A percentile compares a stretch with the other conserved stretches of the same genome.
phyloP scores from a whole-genome alignment of 306 rosid genomes.

The Amphicarpaea edgeworthii region DNA sequence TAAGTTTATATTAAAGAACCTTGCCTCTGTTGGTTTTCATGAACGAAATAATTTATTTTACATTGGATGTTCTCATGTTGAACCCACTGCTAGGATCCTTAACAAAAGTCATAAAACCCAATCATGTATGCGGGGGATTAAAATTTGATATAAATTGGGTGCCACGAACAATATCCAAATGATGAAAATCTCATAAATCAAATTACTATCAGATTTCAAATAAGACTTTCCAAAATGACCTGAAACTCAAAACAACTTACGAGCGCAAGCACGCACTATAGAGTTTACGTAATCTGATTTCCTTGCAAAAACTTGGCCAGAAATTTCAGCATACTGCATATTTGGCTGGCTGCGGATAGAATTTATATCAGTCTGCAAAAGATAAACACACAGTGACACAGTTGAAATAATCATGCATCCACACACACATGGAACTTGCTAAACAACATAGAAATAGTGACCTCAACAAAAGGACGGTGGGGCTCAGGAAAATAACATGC shows the following conservation, averaged over 20 bases:
- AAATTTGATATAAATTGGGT: constrained; percentile 1
- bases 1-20: constrained; percentile 30
- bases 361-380: constrained; percentile 90
- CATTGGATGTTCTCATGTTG: constrained; percentile 38
- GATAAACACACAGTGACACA: constrained; percentile 22
- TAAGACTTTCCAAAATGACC: constrained; percentile 41
- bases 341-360: constrained; percentile 84
- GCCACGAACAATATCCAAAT: constrained; percentile 6
- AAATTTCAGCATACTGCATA: constrained; percentile 69
- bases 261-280: constrained; percentile 96
- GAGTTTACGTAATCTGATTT: constrained; percentile 83
- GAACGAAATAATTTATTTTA: constrained; percentile 30
- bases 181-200: constrained; percentile 25
- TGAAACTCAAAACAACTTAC: constrained; percentile 64
- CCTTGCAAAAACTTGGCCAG: constrained; percentile 83
- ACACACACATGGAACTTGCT: constrained; percentile 19
- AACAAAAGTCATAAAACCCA: constrained; percentile 34
- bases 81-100: constrained; percentile 34
- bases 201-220: constrained; percentile 16
- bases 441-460: constrained; percentile 47
- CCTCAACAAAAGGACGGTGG: constrained; percentile 78
- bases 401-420: constrained; percentile 41
- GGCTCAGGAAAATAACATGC: constrained; percentile 92
- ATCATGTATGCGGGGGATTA: constrained; percentile 4
- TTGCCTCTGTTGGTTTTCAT: constrained; percentile 19